A percentile compares a stretch with the other conserved stretches of the same genome.
Conservation (phyloP, 2,329 filamentous ascomycete species). For the Diaporthe batatas region DNA sequence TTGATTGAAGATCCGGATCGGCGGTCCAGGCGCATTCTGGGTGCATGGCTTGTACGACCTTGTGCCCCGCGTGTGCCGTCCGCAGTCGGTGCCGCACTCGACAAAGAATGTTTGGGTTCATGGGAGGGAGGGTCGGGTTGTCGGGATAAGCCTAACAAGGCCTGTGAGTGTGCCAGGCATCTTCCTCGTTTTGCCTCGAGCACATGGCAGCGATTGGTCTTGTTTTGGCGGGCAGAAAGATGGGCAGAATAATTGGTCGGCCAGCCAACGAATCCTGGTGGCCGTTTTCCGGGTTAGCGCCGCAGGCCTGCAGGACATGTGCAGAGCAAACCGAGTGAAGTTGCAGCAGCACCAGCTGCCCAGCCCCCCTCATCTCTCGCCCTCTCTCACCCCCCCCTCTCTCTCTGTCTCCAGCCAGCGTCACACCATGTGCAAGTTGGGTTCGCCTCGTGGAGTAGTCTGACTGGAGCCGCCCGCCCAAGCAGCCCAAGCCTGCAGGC, state of each 20-base stretch:
- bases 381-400: not conserved
- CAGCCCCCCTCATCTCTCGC: conserved; percentile 17
- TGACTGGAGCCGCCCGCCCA: conserved; percentile 4
- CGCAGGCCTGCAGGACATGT: conserved; percentile 12
- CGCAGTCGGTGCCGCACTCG: not conserved
- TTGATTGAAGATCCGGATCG: conserved; percentile 10
- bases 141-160: not conserved
- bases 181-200: conserved; percentile 1
- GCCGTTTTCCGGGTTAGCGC: conserved; percentile 32
- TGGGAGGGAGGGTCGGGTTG: not conserved
- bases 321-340: too few relatives aligned
- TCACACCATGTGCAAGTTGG: conserved; percentile 26
- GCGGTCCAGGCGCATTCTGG: conserved; percentile 4
- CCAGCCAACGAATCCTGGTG: conserved; percentile 27
- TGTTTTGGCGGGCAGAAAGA: conserved; percentile 5
- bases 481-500: not conserved
- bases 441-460: conserved; percentile 30
- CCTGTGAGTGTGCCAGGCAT: conserved; percentile 9
- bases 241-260: conserved; percentile 33
- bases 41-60: not conserved
- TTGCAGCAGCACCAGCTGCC: not conserved
- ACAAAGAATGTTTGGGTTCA: not conserved
- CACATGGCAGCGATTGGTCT: conserved; percentile 8
- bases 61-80: not conserved
- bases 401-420: not conserved